phyloP scores from a whole-genome alignment of 257 asterid species.

The Echium plantagineum region DNA sequence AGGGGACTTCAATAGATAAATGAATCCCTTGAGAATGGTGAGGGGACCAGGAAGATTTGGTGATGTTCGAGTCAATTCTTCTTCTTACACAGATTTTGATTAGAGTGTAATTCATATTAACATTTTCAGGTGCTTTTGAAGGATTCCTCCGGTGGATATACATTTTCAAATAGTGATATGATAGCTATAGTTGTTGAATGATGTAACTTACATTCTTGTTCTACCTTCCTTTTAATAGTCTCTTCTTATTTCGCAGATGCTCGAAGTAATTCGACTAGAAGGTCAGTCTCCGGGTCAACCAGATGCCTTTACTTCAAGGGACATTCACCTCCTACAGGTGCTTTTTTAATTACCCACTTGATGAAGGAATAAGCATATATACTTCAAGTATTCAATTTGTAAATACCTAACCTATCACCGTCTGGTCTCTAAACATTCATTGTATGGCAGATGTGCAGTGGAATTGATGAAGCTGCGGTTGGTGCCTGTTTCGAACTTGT shows the following conservation, averaged over 20 bases:
- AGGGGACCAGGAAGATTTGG: no score
- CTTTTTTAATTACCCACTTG: not conserved
- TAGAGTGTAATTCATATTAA: no score
- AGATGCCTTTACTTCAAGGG: slow-evolving; percentile 76
- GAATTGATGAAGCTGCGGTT: slow-evolving; percentile 74
- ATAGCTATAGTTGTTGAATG: not conserved
- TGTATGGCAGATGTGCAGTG: slow-evolving; percentile 69
- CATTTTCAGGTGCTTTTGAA: not conserved
- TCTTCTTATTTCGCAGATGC: slow-evolving; percentile 41
- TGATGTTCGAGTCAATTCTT: no score
- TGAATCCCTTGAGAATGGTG: no score
- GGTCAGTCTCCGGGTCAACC: slow-evolving; percentile 69
- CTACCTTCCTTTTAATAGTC: not conserved
- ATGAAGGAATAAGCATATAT: not conserved
- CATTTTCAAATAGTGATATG: not conserved
- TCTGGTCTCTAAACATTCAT: not conserved
- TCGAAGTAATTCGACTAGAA: slow-evolving; percentile 94
- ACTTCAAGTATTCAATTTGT: not conserved
- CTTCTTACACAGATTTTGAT: no score
- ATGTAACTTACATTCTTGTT: not conserved
- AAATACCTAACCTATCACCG: not conserved
- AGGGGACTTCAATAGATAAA: no score
- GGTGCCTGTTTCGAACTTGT: slow-evolving; percentile 94
- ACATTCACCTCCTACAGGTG: slow-evolving; percentile 87
- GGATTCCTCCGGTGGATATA: no score